Conservation (phyloP, 202 grass and related monocot species). For the Cymbopogon flexuosus region DNA sequence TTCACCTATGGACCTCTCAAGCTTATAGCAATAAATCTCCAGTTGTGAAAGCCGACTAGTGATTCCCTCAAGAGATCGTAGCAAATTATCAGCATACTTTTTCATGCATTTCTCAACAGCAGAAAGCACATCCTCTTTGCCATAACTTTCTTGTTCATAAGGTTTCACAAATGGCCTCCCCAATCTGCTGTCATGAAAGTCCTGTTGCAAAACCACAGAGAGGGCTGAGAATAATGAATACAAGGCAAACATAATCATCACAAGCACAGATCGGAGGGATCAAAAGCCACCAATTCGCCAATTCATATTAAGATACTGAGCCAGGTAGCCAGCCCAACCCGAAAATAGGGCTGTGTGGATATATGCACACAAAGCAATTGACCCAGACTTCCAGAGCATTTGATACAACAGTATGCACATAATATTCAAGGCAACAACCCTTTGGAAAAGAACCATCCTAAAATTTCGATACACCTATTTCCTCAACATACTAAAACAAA, state of each 20-base stretch:
- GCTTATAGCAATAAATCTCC: slow-evolving; percentile 89
- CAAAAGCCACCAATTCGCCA: neutral
- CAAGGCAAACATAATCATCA: neutral
- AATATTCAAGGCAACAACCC: neutral
- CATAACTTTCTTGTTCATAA: slow-evolving; percentile 85
- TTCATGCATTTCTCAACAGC: slow-evolving; percentile 98
- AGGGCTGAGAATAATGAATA: neutral
- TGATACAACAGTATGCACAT: neutral
- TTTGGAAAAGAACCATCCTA: neutral
- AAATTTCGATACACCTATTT: neutral
- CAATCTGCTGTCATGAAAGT: slow-evolving; percentile 69
- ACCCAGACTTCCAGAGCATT: neutral
- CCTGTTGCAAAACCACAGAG: slow-evolving; percentile 44
- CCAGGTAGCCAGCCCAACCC: neutral
- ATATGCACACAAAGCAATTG: neutral
- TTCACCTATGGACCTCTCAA: slow-evolving; percentile 86
- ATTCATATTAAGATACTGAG: neutral
- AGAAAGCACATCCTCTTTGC: slow-evolving; percentile 70
- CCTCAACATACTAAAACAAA: neutral
- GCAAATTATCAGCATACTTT: slow-evolving; percentile 94
- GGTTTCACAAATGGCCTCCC: slow-evolving; percentile 61
- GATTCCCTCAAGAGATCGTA: slow-evolving; percentile 91
- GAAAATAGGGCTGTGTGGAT: neutral
- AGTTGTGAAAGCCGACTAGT: slow-evolving; percentile 79
- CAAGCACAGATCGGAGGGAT: neutral